These are phyloP conservation scores for Blepharisma japonicum DNA, from an alignment of 73 alveolate species.

Conservation along the genomic window DNA sequence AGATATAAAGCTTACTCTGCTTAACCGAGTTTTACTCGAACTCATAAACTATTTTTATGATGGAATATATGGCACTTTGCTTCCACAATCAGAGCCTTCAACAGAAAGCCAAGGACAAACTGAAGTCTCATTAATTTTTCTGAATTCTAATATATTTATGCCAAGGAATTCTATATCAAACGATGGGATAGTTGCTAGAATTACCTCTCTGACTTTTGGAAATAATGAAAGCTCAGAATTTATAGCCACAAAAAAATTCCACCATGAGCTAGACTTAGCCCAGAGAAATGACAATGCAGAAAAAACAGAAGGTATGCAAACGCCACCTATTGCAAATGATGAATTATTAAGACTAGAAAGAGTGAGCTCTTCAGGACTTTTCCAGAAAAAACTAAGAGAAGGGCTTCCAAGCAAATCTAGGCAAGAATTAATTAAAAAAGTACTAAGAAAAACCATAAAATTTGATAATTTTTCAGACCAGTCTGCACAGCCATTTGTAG, in stretches of 20 bases:
- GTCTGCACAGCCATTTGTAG: too few species aligned
- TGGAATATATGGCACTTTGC: background rate
- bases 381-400: too few species aligned
- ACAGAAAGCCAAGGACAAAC: background rate
- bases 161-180: conserved; percentile 10
- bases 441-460: too few species aligned
- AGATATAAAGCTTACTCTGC: background rate
- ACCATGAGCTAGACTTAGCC: background rate
- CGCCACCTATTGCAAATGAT: too few species aligned
- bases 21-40: background rate
- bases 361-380: too few species aligned
- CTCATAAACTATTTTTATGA: background rate
- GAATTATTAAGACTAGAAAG: too few species aligned
- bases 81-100: background rate
- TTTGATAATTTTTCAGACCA: too few species aligned
- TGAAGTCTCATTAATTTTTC: background rate
- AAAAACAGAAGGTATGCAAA: too few species aligned
- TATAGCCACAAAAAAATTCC: background rate
- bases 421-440: too few species aligned
- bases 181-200: background rate
- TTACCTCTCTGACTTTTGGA: background rate
- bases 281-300: background rate
- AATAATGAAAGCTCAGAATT: background rate
- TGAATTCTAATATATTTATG: background rate
- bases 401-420: too few species aligned